phyloP scores from a whole-genome alignment of 495 filamentous ascomycete species.

The Penicillium nucicola region DNA sequence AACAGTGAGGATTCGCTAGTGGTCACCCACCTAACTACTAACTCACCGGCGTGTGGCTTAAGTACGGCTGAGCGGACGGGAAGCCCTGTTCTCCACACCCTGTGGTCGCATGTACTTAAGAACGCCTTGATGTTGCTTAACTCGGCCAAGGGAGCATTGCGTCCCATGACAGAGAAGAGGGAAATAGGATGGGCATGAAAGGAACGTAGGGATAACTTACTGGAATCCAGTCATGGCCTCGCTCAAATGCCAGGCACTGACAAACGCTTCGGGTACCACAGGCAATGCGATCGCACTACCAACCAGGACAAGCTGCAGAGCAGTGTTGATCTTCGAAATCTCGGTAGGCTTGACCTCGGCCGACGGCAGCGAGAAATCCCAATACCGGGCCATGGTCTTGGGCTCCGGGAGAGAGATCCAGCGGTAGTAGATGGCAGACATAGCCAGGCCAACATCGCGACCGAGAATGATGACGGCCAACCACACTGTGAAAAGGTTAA shows the following conservation, averaged over 20 bases:
- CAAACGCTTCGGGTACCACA: conserved; percentile 48
- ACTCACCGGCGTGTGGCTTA: conserved; percentile 48
- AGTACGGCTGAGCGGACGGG: conserved; percentile 48
- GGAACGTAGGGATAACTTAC: conserved; percentile 49
- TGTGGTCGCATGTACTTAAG: conserved; percentile 43
- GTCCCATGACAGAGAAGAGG: background rate
- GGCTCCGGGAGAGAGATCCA: conserved; percentile 91
- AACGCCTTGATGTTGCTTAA: conserved; percentile 4
- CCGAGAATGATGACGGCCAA: conserved; percentile 86
- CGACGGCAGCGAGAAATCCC: conserved; percentile 92
- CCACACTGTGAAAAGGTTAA: conserved; percentile 56
- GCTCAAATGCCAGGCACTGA: conserved; percentile 48
- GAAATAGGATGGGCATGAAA: background rate
- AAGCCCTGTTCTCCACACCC: conserved; percentile 50
- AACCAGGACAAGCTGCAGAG: conserved; percentile 74
- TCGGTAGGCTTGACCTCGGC: conserved; percentile 90
- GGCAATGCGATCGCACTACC: conserved; percentile 74
- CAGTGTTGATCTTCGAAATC: conserved; percentile 89
- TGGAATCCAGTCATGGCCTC: conserved; percentile 62
- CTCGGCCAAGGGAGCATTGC: background rate
- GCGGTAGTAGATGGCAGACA: conserved; percentile 89
- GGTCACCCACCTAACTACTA: conserved; percentile 51
- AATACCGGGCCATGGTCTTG: conserved; percentile 90
- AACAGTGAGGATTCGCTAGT: conserved; percentile 49
- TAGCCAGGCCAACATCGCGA: conserved; percentile 79